Conservation (phyloP, 176 grass and related monocot species). For the Oryza meyeriana region DNA sequence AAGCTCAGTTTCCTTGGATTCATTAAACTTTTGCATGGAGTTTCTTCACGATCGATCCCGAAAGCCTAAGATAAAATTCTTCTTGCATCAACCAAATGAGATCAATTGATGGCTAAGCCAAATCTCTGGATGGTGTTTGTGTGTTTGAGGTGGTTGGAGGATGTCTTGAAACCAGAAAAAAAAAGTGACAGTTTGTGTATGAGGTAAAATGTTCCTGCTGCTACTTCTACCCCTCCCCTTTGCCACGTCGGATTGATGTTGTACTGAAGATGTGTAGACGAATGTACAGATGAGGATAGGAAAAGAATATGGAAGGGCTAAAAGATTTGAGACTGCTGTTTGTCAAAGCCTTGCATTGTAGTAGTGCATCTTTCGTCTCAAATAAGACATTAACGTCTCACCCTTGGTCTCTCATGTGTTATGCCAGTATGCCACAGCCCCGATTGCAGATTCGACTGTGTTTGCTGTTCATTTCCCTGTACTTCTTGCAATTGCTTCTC, state of each 20-base stretch:
- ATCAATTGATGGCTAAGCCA: constrained; percentile 37
- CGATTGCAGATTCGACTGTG: background rate
- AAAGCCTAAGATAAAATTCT: constrained; percentile 53
- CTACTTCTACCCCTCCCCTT: constrained; percentile 23
- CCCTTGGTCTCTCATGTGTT: background rate
- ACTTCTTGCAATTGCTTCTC: background rate
- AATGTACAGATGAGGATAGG: constrained; percentile 75
- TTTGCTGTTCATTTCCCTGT: background rate
- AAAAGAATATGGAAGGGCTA: constrained; percentile 43
- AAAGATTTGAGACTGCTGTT: constrained; percentile 37
- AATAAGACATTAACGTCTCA: background rate
- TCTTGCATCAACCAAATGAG: constrained; percentile 31
- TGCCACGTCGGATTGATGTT: constrained; percentile 38
- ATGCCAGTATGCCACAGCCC: background rate
- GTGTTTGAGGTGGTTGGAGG: constrained; percentile 23
- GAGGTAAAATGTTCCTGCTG: constrained; percentile 15
- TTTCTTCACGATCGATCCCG: constrained; percentile 67
- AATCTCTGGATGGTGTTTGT: constrained; percentile 29
- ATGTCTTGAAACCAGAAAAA: background rate
- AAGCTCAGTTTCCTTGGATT: constrained; percentile 98
- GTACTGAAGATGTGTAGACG: constrained; percentile 54
- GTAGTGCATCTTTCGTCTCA: background rate
- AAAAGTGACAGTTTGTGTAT: constrained; percentile 14
- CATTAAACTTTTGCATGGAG: constrained; percentile 92
- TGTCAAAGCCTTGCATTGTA: constrained; percentile 27